Conservation (phyloP, 78 protist genomes). For the Dictyostelium purpureum region DNA sequence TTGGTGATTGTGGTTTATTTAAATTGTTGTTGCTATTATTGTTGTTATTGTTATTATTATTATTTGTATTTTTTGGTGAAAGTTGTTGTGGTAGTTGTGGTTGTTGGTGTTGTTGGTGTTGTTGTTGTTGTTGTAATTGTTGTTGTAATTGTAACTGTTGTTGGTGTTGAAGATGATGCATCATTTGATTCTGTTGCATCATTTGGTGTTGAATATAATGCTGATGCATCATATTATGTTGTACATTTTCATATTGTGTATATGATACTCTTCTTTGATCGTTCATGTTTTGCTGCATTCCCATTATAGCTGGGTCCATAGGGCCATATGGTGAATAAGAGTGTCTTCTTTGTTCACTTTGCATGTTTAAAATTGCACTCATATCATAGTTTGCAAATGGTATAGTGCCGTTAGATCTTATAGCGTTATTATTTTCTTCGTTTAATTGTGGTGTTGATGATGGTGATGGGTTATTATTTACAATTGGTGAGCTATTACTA, state of each 20-base stretch:
- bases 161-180: slow-evolving; percentile 3
- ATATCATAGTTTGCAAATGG: slow-evolving; percentile 1
- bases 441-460: not conserved
- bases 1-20: not conserved
- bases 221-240: not conserved
- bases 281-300: not conserved
- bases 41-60: not conserved
- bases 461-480: not conserved
- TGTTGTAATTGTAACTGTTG: not conserved
- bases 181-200: not conserved
- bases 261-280: slow-evolving; percentile 58
- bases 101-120: not conserved
- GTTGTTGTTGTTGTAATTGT: not conserved
- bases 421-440: not conserved
- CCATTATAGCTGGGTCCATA: slow-evolving; percentile 1
- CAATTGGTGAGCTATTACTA: not conserved
- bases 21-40: not conserved
- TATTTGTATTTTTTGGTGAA: not conserved
- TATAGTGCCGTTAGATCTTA: not conserved
- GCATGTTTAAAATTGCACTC: slow-evolving; percentile 2
- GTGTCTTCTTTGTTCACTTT: slow-evolving; percentile 23
- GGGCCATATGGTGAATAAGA: slow-evolving; percentile 5
- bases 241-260: slow-evolving; percentile 5
- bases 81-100: not conserved
- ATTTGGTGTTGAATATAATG: slow-evolving; percentile 7